phyloP scores from a whole-genome alignment of 192 early-diverging fungal genomes.

The Gigaspora rosea region DNA sequence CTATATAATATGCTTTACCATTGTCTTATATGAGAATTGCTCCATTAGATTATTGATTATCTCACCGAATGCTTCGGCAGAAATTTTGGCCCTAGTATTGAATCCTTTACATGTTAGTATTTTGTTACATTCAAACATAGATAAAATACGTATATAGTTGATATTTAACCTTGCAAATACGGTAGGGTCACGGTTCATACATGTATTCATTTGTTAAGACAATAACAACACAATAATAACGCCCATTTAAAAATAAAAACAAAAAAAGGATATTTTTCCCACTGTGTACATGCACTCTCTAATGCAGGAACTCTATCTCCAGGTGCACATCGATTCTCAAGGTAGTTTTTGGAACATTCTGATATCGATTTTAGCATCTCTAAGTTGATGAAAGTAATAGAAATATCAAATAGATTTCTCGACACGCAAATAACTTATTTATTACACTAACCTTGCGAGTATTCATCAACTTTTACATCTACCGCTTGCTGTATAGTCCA shows the following conservation, averaged over 20 bases:
- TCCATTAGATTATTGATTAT: slow-evolving; percentile 15
- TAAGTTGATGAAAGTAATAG: neutral
- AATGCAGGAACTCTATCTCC: slow-evolving; percentile 24
- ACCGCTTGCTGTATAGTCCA: slow-evolving; percentile 2
- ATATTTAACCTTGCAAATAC: slow-evolving; percentile 10
- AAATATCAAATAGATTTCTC: neutral
- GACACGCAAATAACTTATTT: neutral
- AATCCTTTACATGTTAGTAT: neutral
- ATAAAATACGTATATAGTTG: neutral
- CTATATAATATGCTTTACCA: neutral
- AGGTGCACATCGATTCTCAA: slow-evolving; percentile 15
- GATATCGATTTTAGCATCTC: neutral
- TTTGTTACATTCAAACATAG: neutral
- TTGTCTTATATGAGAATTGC: slow-evolving; percentile 24
- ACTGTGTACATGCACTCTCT: neutral
- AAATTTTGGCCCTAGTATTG: slow-evolving; percentile 10
- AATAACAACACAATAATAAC: too few relatives aligned
- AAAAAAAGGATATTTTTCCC: slow-evolving; percentile 28
- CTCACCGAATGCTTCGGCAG: slow-evolving; percentile 5
- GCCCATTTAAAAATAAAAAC: too few relatives aligned
- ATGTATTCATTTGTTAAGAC: neutral
- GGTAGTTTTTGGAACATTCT: slow-evolving; percentile 24
- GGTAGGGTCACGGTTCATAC: slow-evolving; percentile 25
- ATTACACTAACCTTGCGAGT: slow-evolving; percentile 4
- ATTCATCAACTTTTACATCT: slow-evolving; percentile 2